Evolutionary conservation across 768 basidiomycete genomes (phyloP).

Genomic region (Lactifluus volemus): DNA sequence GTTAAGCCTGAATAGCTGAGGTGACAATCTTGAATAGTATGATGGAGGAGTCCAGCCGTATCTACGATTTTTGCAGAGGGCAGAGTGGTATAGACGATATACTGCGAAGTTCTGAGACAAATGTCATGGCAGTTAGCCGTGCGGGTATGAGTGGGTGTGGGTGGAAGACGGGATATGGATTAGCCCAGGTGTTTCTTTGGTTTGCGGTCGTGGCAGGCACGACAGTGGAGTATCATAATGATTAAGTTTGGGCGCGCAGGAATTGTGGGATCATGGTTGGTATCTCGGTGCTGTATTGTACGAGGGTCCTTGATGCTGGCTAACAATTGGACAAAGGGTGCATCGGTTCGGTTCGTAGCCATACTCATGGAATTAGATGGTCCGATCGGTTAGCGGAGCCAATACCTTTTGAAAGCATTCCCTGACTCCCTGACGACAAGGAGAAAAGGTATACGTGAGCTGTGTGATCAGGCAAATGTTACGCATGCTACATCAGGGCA

Average conservation of each 20-base stretch:
- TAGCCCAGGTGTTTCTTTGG: neutral
- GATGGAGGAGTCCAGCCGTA: neutral
- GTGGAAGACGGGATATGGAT: neutral
- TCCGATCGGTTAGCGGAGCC: neutral
- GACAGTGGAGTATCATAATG: neutral
- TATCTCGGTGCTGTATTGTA: neutral
- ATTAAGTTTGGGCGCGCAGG: conserved; percentile 6
- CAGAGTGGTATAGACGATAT: neutral
- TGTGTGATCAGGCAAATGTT: neutral
- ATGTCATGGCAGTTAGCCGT: neutral
- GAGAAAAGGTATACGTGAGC: neutral
- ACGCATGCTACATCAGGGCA: neutral
- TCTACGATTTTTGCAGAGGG: too few relatives aligned
- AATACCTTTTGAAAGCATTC: neutral
- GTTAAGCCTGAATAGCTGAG: neutral
- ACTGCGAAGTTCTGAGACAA: neutral
- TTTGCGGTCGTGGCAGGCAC: neutral
- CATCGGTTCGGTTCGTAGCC: conserved; percentile 11
- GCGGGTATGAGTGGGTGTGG: neutral
- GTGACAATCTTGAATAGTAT: neutral
- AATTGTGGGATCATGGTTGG: neutral
- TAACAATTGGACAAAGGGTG: neutral
- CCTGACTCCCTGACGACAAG: neutral
- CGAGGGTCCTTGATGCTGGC: neutral
- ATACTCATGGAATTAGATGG: neutral